These are phyloP conservation scores for Metschnikowia santaceciliae DNA, from an alignment of 805 yeast genomes.

Conservation along the genomic window DNA sequence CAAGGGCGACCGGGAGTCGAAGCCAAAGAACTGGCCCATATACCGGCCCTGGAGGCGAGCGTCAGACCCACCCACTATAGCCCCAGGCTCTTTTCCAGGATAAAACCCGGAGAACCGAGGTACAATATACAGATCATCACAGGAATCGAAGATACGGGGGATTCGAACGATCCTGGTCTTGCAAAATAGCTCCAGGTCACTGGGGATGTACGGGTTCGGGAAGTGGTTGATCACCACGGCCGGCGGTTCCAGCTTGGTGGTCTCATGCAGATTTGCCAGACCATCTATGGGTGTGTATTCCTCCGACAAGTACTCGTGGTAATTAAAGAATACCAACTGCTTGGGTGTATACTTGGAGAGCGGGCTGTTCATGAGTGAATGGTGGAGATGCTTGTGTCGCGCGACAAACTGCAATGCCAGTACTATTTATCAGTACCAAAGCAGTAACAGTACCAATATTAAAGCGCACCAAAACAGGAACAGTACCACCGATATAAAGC, in stretches of 20 bases:
- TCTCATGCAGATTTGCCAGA: conserved; percentile 13
- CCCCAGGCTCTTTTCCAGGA: conserved; percentile 68
- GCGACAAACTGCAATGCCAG: background rate
- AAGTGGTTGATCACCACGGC: conserved; percentile 57
- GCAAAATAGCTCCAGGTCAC: conserved; percentile 23
- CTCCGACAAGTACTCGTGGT: conserved; percentile 52
- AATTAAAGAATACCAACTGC: conserved; percentile 50
- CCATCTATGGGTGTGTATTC: background rate
- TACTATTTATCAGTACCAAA: too few species aligned
- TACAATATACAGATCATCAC: conserved; percentile 29
- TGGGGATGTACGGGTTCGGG: conserved; percentile 50
- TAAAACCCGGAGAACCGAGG: conserved; percentile 53
- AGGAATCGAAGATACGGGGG: conserved; percentile 47
- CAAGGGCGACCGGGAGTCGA: conserved; percentile 47
- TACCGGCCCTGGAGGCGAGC: background rate
- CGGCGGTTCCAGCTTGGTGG: conserved; percentile 8
- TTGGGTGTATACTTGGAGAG: conserved; percentile 20
- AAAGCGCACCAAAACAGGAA: too few species aligned
- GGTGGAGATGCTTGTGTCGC: background rate
- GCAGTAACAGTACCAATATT: too few species aligned
- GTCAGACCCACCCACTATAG: conserved; percentile 25
- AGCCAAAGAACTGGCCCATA: conserved; percentile 43
- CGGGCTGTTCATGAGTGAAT: conserved; percentile 18
- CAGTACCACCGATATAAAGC: too few species aligned
- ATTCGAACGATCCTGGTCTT: conserved; percentile 60